Conservation (phyloP, 2,329 filamentous ascomycete genomes). For the Xylaria sp. region DNA sequence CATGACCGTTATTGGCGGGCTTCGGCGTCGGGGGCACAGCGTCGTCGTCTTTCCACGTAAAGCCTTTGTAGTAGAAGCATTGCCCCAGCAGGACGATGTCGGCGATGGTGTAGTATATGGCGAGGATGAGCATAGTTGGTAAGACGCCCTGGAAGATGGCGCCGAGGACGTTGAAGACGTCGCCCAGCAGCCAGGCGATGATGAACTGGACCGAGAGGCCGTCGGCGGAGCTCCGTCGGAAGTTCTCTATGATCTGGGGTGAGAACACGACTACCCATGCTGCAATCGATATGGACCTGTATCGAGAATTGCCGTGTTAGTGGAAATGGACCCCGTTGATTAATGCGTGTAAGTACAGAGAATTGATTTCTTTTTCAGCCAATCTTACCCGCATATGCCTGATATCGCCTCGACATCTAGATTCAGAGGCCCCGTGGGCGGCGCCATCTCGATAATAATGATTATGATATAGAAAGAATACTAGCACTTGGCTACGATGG, state of each 20-base stretch:
- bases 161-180: slow-evolving; percentile 97
- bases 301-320: slow-evolving; percentile 32
- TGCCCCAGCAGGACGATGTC: slow-evolving; percentile 89
- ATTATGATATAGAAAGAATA: slow-evolving; percentile 7
- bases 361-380: not conserved
- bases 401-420: slow-evolving; percentile 91
- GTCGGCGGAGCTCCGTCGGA: slow-evolving; percentile 84
- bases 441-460: slow-evolving; percentile 57
- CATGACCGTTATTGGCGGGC: slow-evolving; percentile 51
- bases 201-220: slow-evolving; percentile 92
- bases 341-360: not conserved
- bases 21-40: slow-evolving; percentile 55
- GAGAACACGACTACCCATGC: slow-evolving; percentile 99
- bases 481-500: slow-evolving; percentile 1
- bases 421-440: slow-evolving; percentile 68
- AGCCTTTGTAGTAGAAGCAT: slow-evolving; percentile 95
- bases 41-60: slow-evolving; percentile 71
- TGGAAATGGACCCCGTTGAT: slow-evolving; percentile 17
- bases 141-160: slow-evolving; percentile 90
- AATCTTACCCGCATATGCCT: slow-evolving; percentile 83
- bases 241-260: slow-evolving; percentile 96
- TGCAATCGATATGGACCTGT: slow-evolving; percentile 91
- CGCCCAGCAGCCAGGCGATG: slow-evolving; percentile 89
- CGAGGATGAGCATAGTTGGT: slow-evolving; percentile 94
- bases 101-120: slow-evolving; percentile 91